These are phyloP conservation scores for Pulveroboletus ravenelii DNA, from an alignment of 768 basidiomycete species.

Conservation along the genomic window DNA sequence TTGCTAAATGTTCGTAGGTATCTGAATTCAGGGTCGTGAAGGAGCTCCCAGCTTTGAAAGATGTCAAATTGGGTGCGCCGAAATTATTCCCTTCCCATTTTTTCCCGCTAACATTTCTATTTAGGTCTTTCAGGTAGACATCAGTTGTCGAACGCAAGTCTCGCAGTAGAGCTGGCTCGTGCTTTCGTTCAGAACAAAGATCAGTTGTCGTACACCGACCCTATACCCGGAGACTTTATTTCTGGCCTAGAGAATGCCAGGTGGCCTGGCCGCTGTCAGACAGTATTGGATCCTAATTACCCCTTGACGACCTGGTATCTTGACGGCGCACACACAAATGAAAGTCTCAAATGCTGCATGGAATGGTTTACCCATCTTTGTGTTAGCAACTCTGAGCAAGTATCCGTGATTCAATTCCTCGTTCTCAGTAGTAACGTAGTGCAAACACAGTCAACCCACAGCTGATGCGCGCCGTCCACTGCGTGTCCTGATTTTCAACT, in stretches of 20 bases:
- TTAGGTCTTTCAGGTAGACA: constrained; percentile 82
- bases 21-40: constrained; percentile 67
- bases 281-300: constrained; percentile 56
- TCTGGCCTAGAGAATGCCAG: constrained; percentile 61
- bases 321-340: constrained; percentile 93
- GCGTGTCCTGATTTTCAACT: constrained; percentile 88
- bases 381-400: constrained; percentile 40
- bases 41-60: constrained; percentile 42
- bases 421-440: constrained; percentile 1
- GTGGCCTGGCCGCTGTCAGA: constrained; percentile 97
- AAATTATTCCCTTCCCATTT: background rate
- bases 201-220: constrained; percentile 5
- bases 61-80: constrained; percentile 57
- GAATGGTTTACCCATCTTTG: constrained; percentile 79
- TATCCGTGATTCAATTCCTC: constrained; percentile 4
- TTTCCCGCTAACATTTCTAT: constrained; percentile 4
- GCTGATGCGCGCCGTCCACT: constrained; percentile 24
- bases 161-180: constrained; percentile 72
- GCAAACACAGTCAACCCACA: constrained; percentile 2
- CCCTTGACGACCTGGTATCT: constrained; percentile 73
- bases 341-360: constrained; percentile 82
- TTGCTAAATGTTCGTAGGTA: constrained; percentile 36
- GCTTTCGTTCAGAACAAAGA: constrained; percentile 50
- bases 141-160: constrained; percentile 81
- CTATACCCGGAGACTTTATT: constrained; percentile 50